Evolutionary conservation across 441 rosid species (phyloP).

Genomic region (Mallotus japonicus): DNA sequence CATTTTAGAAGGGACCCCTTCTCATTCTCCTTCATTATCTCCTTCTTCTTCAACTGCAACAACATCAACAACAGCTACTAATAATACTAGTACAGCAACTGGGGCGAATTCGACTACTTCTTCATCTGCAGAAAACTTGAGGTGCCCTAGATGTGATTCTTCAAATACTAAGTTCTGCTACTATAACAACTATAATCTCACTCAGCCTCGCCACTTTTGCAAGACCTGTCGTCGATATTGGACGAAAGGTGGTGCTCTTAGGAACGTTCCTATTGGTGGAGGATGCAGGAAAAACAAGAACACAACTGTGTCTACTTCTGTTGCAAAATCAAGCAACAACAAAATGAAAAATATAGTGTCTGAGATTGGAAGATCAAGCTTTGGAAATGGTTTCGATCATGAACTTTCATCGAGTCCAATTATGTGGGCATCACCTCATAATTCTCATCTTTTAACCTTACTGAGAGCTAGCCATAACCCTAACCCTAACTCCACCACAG

Average conservation of each 20-base stretch:
- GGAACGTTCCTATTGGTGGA: constrained; percentile 79
- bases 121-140: constrained; percentile 42
- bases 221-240: constrained; percentile 85
- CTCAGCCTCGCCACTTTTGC: constrained; percentile 85
- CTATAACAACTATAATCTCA: constrained; percentile 80
- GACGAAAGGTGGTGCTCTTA: constrained; percentile 75
- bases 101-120: constrained; percentile 28
- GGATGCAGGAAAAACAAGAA: constrained; percentile 70
- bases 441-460: constrained; percentile 50
- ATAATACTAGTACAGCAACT: constrained; percentile 8
- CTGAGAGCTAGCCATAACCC: constrained; percentile 47
- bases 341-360: constrained; percentile 45
- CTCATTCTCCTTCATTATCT: constrained; percentile 36
- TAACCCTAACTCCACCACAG: constrained; percentile 31
- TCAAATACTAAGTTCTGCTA: constrained; percentile 77
- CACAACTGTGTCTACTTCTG: constrained; percentile 38
- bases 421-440: constrained; percentile 53
- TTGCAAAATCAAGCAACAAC: constrained; percentile 33
- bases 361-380: constrained; percentile 45
- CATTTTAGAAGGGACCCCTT: constrained; percentile 44
- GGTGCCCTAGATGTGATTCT: constrained; percentile 76
- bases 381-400: constrained; percentile 40
- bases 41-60: constrained; percentile 42
- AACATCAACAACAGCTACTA: constrained; percentile 27
- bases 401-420: constrained; percentile 45